Evolutionary conservation across 768 basidiomycete species (phyloP).

Genomic region (Mycena amicta): DNA sequence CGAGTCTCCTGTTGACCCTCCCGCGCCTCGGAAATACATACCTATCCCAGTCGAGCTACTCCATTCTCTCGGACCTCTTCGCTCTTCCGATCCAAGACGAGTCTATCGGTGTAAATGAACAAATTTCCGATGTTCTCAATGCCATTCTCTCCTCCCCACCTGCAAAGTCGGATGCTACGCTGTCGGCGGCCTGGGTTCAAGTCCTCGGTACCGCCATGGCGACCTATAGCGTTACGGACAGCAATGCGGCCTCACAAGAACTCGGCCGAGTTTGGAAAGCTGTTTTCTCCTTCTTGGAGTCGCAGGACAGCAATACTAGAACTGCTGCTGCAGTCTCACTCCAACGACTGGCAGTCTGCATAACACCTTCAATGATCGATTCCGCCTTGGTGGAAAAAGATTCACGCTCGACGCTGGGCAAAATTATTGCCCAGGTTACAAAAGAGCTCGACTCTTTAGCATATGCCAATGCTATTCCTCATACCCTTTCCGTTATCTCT

Average conservation of each 20-base stretch:
- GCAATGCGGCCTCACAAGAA: conserved; percentile 53
- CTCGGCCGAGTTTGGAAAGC: conserved; percentile 71
- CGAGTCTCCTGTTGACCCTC: conserved; percentile 71
- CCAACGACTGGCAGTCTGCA: conserved; percentile 65
- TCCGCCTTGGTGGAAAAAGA: conserved; percentile 51
- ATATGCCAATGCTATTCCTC: conserved; percentile 76
- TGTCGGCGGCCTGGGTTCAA: conserved; percentile 78
- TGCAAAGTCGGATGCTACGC: conserved; percentile 62
- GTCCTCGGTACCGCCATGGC: conserved; percentile 76
- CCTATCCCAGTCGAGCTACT: conserved; percentile 85
- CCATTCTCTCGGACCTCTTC: conserved; percentile 83
- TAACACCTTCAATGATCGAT: conserved; percentile 63
- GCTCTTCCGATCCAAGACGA: conserved; percentile 52
- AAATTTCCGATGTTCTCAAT: conserved; percentile 63
- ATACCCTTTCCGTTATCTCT: conserved; percentile 73
- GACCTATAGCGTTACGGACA: conserved; percentile 56
- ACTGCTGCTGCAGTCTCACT: conserved; percentile 68
- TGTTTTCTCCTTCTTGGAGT: conserved; percentile 79
- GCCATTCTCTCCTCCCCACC: conserved; percentile 73
- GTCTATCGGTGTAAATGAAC: conserved; percentile 49
- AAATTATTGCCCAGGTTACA: conserved; percentile 62
- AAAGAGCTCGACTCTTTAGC: conserved; percentile 74
- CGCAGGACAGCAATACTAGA: conserved; percentile 59
- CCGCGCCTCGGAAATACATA: conserved; percentile 89
- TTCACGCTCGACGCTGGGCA: conserved; percentile 57